A percentile compares a stretch with the other conserved stretches of the same genome.
These are phyloP conservation scores for Panaeolus cyanescens DNA, from an alignment of 768 basidiomycete genomes.

Conservation along the genomic window DNA sequence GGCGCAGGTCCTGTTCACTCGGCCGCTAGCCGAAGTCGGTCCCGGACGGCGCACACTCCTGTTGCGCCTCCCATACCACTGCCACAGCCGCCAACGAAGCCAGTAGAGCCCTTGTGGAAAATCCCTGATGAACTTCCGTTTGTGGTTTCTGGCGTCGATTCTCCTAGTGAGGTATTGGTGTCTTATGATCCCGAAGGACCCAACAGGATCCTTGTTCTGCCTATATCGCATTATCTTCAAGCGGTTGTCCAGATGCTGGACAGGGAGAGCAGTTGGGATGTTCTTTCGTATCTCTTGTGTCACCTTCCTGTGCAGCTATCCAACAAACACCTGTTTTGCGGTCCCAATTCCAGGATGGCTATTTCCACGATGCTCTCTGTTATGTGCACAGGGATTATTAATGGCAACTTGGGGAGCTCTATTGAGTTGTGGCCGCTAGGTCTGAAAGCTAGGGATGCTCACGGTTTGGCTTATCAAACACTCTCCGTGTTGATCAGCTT, in stretches of 20 bases:
- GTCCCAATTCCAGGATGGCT: constrained; percentile 70
- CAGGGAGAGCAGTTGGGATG: constrained; percentile 86
- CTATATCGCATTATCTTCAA: constrained; percentile 72
- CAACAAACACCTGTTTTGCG: constrained; percentile 97
- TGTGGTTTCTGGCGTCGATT: constrained; percentile 52
- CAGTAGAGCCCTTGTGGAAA: constrained; percentile 60
- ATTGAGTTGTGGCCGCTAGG: constrained; percentile 61
- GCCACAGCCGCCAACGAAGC: constrained; percentile 34
- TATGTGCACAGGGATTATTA: constrained; percentile 67
- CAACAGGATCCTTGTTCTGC: constrained; percentile 52
- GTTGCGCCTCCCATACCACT: constrained; percentile 13
- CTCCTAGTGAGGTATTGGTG: constrained; percentile 65
- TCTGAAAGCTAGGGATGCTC: constrained; percentile 78
- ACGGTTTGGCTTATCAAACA: constrained; percentile 85
- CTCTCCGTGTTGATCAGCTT: constrained; percentile 90
- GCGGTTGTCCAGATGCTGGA: constrained; percentile 67
- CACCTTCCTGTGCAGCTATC: constrained; percentile 89
- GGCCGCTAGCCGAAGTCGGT: constrained; percentile 60
- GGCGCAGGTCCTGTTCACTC: constrained; percentile 46
- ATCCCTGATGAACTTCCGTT: constrained; percentile 70
- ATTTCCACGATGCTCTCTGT: constrained; percentile 64
- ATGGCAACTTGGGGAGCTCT: constrained; percentile 54
- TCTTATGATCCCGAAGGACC: constrained; percentile 61
- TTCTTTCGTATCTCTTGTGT: constrained; percentile 88
- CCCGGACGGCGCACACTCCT: constrained; percentile 41